Percentiles rank a stretch among this genome's conserved stretches.
Conservation (phyloP, 2,329 filamentous ascomycete species). For the Pseudogymnoascus sp. region DNA sequence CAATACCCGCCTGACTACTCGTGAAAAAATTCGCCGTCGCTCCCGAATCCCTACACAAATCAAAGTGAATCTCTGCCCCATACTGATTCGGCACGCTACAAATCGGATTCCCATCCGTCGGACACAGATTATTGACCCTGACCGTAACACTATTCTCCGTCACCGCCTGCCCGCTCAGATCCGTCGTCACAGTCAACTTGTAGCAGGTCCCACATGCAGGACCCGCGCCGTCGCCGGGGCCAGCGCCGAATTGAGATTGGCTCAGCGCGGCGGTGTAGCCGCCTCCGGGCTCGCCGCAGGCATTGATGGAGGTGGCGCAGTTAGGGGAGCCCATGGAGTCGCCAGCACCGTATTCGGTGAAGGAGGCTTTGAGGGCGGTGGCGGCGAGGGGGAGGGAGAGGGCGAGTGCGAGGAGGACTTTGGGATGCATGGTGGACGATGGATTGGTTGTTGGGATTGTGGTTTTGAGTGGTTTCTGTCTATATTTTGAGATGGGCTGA, state of each 20-base stretch:
- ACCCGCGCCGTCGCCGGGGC: background rate
- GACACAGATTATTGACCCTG: background rate
- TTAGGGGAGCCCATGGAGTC: constrained; percentile 2
- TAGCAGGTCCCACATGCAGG: constrained; percentile 11
- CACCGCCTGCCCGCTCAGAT: background rate
- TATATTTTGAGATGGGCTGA: background rate
- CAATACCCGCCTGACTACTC: background rate
- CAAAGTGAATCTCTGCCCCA: background rate
- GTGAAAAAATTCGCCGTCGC: background rate
- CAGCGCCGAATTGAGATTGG: constrained; percentile 13
- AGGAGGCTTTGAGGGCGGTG: constrained; percentile 9
- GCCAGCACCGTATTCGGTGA: constrained; percentile 6
- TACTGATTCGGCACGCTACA: constrained; percentile 1
- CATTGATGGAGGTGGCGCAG: constrained; percentile 13
- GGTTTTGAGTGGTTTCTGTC: background rate
- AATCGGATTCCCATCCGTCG: background rate
- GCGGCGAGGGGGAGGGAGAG: background rate
- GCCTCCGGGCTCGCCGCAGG: constrained; percentile 15
- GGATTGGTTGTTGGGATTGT: background rate
- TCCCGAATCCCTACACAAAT: background rate
- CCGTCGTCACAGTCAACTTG: constrained; percentile 12
- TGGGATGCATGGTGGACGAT: background rate
- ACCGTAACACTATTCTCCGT: background rate
- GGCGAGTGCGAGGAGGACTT: background rate
- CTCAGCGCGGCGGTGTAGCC: constrained; percentile 4